Conservation (phyloP, 192 early-diverging fungal genomes). For the Mortierella claussenii region DNA sequence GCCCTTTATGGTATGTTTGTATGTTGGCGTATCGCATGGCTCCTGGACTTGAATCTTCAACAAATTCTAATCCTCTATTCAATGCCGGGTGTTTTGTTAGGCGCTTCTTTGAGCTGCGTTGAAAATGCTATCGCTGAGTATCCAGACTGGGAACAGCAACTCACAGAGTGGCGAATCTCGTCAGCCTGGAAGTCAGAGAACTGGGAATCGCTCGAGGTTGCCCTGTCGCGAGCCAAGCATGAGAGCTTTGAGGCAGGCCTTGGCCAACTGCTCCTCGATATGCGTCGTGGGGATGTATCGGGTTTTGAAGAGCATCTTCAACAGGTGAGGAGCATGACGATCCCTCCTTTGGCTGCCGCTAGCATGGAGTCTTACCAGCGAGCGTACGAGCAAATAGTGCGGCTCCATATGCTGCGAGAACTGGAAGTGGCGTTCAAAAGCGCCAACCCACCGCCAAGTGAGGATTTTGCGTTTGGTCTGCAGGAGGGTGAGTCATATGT, state of each 20-base stretch:
- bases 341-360: constrained; percentile 64
- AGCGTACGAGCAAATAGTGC: constrained; percentile 67
- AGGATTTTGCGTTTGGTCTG: not conserved
- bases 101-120: no score
- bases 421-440: constrained; percentile 55
- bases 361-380: constrained; percentile 74
- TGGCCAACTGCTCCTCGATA: constrained; percentile 60
- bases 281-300: constrained; percentile 44
- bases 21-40: no score
- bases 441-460: constrained; percentile 10
- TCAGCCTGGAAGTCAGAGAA: constrained; percentile 73
- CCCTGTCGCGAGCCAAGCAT: constrained; percentile 53
- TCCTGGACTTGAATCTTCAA: no score
- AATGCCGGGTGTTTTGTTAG: no score
- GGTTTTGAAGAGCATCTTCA: constrained; percentile 54
- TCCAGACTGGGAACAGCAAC: constrained; percentile 59
- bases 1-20: constrained; percentile 70
- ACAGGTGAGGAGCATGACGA: constrained; percentile 56
- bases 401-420: constrained; percentile 77
- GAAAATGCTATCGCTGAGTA: constrained; percentile 42
- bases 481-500: constrained; percentile 1
- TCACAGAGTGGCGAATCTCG: constrained; percentile 64
- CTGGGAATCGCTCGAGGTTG: constrained; percentile 64
- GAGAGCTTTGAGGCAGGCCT: constrained; percentile 66
- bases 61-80: no score